Base-by-base conservation (phyloP, 192 early-diverging fungal species). In the Backusella macrospora region DNA sequence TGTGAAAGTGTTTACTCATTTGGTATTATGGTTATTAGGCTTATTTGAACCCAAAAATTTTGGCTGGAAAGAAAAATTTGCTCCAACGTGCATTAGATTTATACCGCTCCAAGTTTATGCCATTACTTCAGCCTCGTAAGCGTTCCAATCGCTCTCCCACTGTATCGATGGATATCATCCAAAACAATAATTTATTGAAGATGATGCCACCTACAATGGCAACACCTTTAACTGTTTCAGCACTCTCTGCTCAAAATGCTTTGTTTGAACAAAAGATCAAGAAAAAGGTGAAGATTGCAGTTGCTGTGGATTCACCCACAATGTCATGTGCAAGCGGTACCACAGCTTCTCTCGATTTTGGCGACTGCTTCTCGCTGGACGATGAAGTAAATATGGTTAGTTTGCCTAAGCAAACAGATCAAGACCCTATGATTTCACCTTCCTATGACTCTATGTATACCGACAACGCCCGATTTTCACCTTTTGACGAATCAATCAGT, bases 71-170 rank as follows among this genome's bases (percentile, higher is more conserved):
- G 63, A 81, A 81, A 26, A 73, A 70, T 26, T 21, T 81, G 18
- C 49, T 81, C 9, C 77, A 81, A 39, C 73, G 74, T 59, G 78
- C 78, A 3, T 47, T 82, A 9, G 77, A 82, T 64, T 23, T 76
- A 18, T 82, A 78, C 29, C 70, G 80, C 13, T 63, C 64, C 16
- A 78, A 78, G 52, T 82, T 82, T 49, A 72, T 80, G 62, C 78
- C 78, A n/a, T 59, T 38, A 4, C 49, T 79, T 46, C 68, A 52
- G 15, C 78, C 78, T 29, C 78, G 78, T 43, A 73, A 70, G 64
- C 23, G 62, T n/a, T 74, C 73, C 6, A 21, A 15, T 12, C 42
- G 45, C 34, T 66, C 65, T 10, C 65, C 65, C 21, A 38, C 65
- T 66, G 65, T 43, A 4, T 9, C 38, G n/a, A 40, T 66, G 39